Evolutionary conservation across 805 yeast genomes (phyloP).

Genomic region (Metschnikowia noctiluminum): DNA sequence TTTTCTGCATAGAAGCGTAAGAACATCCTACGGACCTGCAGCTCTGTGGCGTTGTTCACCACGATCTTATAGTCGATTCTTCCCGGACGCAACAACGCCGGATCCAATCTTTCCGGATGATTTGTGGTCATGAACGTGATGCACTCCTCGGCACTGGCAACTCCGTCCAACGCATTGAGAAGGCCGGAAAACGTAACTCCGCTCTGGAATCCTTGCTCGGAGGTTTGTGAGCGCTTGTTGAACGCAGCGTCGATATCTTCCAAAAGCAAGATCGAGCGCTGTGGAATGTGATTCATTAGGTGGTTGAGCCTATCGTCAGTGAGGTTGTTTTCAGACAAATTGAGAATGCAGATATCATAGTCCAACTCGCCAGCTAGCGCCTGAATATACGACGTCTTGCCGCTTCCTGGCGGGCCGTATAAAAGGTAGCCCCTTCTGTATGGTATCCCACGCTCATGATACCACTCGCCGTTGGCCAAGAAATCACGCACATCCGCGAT

Average conservation of each 20-base stretch:
- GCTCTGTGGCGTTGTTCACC: conserved; percentile 81
- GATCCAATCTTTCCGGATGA: conserved; percentile 90
- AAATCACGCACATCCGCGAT: conserved; percentile 77
- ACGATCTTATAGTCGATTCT: conserved; percentile 82
- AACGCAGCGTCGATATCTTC: conserved; percentile 98
- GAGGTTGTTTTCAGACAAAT: conserved; percentile 82
- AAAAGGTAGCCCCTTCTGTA: conserved; percentile 90
- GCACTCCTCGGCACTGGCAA: conserved; percentile 95
- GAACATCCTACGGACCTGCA: conserved; percentile 83
- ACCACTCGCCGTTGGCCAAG: conserved; percentile 80
- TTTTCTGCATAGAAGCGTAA: conserved; percentile 75
- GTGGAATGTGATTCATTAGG: conserved; percentile 94
- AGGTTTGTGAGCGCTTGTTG: conserved; percentile 69
- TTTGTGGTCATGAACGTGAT: conserved; percentile 97
- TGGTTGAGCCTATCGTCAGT: conserved; percentile 95
- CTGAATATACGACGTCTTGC: conserved; percentile 93
- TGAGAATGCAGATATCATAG: conserved; percentile 90
- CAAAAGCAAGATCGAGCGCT: conserved; percentile 73
- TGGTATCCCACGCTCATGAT: conserved; percentile 94
- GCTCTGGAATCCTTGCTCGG: conserved; percentile 73
- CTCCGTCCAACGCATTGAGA: conserved; percentile 93
- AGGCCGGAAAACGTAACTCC: conserved; percentile 96
- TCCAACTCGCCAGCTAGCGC: conserved; percentile 96
- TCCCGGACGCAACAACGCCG: conserved; percentile 93
- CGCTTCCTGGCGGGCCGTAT: conserved; percentile 97